Evolutionary conservation across 108 stramenopile species (phyloP).

Genomic region (Nitzschia sp.): DNA sequence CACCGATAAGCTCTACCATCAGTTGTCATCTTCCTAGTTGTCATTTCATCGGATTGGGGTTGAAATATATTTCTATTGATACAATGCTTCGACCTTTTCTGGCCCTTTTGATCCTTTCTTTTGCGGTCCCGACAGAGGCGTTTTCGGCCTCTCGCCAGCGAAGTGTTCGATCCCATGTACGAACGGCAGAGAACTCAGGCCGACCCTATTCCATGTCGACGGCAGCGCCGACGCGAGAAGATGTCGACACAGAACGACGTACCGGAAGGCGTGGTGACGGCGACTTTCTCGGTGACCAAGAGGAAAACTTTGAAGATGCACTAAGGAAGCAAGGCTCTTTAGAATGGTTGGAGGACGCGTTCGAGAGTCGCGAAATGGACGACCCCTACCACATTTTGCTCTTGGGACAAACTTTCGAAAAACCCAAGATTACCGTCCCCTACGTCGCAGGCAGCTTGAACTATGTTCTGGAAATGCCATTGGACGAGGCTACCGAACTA

Average conservation of each 20-base stretch:
- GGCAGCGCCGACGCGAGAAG: slow-evolving; percentile 34
- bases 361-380: slow-evolving; percentile 55
- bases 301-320: slow-evolving; percentile 43
- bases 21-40: too few species aligned
- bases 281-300: slow-evolving; percentile 36
- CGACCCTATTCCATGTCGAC: slow-evolving; percentile 4
- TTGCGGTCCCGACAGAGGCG: too few species aligned
- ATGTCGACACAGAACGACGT: slow-evolving; percentile 14
- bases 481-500: slow-evolving; percentile 69
- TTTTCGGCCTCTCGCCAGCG: background rate
- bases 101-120: too few species aligned
- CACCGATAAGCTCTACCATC: too few species aligned
- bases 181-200: background rate
- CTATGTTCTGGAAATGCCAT: slow-evolving; percentile 79
- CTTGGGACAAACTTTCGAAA: slow-evolving; percentile 61
- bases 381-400: slow-evolving; percentile 88
- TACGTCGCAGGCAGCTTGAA: slow-evolving; percentile 63
- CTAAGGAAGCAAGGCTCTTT: slow-evolving; percentile 48
- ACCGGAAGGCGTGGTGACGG: slow-evolving; percentile 30
- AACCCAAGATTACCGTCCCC: slow-evolving; percentile 67
- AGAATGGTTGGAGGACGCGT: slow-evolving; percentile 68
- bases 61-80: too few species aligned
- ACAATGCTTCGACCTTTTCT: too few species aligned
- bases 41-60: too few species aligned
- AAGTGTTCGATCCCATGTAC: background rate